Evolutionary conservation across 108 stramenopile species (phyloP).

Genomic region (Cyclostephanos invisitatus): DNA sequence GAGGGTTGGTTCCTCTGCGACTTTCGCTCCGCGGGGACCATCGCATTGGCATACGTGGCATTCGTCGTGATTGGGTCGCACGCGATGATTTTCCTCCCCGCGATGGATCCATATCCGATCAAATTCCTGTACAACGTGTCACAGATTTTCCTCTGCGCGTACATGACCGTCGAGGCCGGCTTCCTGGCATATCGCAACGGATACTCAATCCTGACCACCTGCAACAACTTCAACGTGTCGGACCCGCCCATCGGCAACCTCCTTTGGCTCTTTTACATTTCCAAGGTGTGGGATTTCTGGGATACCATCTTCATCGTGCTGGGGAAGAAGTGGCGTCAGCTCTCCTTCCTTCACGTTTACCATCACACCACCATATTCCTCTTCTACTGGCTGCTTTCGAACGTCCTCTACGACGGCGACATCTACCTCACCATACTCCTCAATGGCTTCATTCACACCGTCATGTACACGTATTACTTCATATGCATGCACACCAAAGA

Average conservation of each 20-base stretch:
- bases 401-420: slow-evolving; percentile 94
- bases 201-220: slow-evolving; percentile 79
- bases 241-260: slow-evolving; percentile 89
- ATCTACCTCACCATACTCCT: slow-evolving; percentile 94
- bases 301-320: slow-evolving; percentile 99
- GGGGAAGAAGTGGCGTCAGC: slow-evolving; percentile 98
- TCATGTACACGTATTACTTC: slow-evolving; percentile 99
- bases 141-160: slow-evolving; percentile 97
- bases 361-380: slow-evolving; percentile 99
- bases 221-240: slow-evolving; percentile 72
- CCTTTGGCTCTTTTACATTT: slow-evolving; percentile 98
- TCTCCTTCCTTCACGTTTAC: slow-evolving; percentile 99
- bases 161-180: slow-evolving; percentile 97
- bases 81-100: slow-evolving; percentile 66
- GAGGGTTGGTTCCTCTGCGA: slow-evolving; percentile 87
- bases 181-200: slow-evolving; percentile 89
- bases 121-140: slow-evolving; percentile 98
- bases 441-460: slow-evolving; percentile 98
- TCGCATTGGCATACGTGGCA: slow-evolving; percentile 78
- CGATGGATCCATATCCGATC: slow-evolving; percentile 89
- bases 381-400: slow-evolving; percentile 97
- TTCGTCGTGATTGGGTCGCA: slow-evolving; percentile 82
- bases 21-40: slow-evolving; percentile 75
- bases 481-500: slow-evolving; percentile 98
- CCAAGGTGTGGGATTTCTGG: slow-evolving; percentile 98